phyloP scores from a whole-genome alignment of 257 asterid genomes.

The Oldenlandia corymbosa region DNA sequence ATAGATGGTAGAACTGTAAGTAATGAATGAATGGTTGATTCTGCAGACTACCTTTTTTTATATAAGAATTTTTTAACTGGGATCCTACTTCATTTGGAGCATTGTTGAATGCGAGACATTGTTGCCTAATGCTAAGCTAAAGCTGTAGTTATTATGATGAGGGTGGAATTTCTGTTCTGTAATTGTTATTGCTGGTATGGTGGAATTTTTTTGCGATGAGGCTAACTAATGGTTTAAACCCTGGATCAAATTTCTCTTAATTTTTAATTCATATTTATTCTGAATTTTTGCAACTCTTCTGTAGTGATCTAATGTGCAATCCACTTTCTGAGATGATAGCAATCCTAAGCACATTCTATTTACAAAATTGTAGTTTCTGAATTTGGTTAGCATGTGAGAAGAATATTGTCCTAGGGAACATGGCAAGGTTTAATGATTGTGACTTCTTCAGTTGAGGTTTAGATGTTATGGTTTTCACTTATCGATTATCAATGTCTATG shows the following conservation, averaged over 20 bases:
- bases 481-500: no score
- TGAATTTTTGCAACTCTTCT: neutral
- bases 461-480: no score
- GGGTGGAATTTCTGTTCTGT: neutral
- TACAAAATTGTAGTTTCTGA: neutral
- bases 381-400: neutral
- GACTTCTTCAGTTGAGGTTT: no score
- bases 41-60: constrained; percentile 8
- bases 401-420: neutral
- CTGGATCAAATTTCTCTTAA: neutral
- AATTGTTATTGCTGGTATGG: neutral
- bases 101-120: neutral
- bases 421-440: neutral
- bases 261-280: neutral
- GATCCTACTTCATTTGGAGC: no score
- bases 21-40: constrained; percentile 16
- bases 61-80: no score
- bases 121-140: neutral
- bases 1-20: constrained; percentile 92
- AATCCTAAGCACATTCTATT: neutral
- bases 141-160: neutral
- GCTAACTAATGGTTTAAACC: neutral
- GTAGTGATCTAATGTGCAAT: neutral
- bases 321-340: neutral
- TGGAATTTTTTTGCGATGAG: constrained; percentile 1